Evolutionary conservation across 2,329 filamentous ascomycete species (phyloP).

Genomic region (Arthrobotrys pseudoclavata): DNA sequence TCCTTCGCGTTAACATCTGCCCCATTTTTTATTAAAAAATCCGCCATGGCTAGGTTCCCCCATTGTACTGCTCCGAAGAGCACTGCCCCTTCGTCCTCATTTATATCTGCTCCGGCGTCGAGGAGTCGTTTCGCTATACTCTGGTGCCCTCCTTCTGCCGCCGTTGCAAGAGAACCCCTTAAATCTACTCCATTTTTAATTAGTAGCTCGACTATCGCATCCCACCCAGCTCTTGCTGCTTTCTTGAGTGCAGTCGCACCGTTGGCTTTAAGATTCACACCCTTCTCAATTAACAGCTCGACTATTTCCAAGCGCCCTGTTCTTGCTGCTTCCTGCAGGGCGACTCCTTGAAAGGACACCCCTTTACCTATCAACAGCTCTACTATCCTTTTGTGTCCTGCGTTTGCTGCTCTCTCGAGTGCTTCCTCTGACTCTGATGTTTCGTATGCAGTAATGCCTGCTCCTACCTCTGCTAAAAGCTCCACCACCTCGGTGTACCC

Average conservation of each 20-base stretch:
- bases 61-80: background rate
- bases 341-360: background rate
- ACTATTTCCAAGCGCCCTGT: background rate
- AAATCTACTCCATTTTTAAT: background rate
- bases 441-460: background rate
- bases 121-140: background rate
- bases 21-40: background rate
- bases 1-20: slow-evolving; percentile 1
- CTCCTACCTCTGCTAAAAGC: background rate
- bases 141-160: background rate
- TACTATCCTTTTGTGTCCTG: background rate
- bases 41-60: background rate
- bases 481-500: background rate
- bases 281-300: background rate
- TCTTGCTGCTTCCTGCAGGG: background rate
- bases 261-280: background rate
- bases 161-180: background rate
- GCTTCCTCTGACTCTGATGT: background rate
- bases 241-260: too few relatives aligned
- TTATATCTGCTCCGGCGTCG: background rate
- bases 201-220: background rate
- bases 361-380: background rate
- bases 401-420: background rate
- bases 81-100: background rate
- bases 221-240: too few relatives aligned